phyloP scores from a whole-genome alignment of 2,329 filamentous ascomycete genomes.

The Scedosporium boydii region DNA sequence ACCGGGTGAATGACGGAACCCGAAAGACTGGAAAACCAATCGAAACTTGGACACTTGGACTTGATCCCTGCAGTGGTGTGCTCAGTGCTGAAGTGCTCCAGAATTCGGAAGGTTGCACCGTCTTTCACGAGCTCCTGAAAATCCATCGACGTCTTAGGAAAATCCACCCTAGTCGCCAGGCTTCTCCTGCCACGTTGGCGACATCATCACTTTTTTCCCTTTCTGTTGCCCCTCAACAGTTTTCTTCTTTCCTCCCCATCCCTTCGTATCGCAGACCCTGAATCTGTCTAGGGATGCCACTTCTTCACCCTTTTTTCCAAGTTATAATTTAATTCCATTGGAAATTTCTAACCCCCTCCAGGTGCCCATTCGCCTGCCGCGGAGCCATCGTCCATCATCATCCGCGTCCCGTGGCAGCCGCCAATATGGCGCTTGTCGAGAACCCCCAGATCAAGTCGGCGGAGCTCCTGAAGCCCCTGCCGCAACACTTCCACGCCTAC shows the following conservation, averaged over 20 bases:
- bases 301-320: not conserved
- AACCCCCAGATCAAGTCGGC: slow-evolving; percentile 82
- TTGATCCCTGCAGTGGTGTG: not conserved
- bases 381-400: not conserved
- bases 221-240: not conserved
- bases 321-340: not conserved
- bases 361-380: not conserved
- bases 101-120: too few relatives aligned
- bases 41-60: not conserved
- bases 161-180: not conserved
- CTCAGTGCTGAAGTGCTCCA: too few relatives aligned
- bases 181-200: slow-evolving; percentile 6
- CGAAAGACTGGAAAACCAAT: not conserved
- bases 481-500: slow-evolving; percentile 74
- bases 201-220: not conserved
- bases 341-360: not conserved
- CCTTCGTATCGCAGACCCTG: not conserved
- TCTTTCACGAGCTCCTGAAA: not conserved
- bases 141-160: not conserved
- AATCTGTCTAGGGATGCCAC: not conserved
- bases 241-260: not conserved
- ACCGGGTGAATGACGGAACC: not conserved
- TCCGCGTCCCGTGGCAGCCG: not conserved
- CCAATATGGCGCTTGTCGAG: slow-evolving; percentile 71
- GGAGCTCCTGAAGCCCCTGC: slow-evolving; percentile 78